phyloP scores from a whole-genome alignment of 2,329 filamentous ascomycete species.

The Fusarium annulatum region DNA sequence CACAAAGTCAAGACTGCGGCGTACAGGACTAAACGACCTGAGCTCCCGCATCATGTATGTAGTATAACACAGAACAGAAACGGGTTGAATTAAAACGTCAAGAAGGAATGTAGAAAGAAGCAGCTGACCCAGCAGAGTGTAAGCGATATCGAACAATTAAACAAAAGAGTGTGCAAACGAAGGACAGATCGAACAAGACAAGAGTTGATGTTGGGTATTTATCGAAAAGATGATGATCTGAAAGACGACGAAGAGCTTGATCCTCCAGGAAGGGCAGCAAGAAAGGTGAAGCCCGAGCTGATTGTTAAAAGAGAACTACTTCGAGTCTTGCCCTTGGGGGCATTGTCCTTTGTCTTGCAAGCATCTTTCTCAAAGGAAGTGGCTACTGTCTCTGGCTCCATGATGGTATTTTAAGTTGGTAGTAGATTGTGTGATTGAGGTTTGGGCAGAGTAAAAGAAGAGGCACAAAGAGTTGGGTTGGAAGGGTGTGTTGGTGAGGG shows the following conservation, averaged over 20 bases:
- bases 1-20: constrained; percentile 32
- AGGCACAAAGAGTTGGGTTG: constrained; percentile 26
- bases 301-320: constrained; percentile 44
- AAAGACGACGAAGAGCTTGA: constrained; percentile 36
- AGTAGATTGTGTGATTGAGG: background rate
- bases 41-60: constrained; percentile 29
- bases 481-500: constrained; percentile 23
- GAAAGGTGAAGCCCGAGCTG: constrained; percentile 45
- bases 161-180: constrained; percentile 32
- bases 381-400: constrained; percentile 40
- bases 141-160: constrained; percentile 2
- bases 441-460: constrained; percentile 5
- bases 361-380: constrained; percentile 44
- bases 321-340: constrained; percentile 37
- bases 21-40: constrained; percentile 22
- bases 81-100: background rate
- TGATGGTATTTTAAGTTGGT: constrained; percentile 16
- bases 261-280: constrained; percentile 42
- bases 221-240: constrained; percentile 44
- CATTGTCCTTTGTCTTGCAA: constrained; percentile 41
- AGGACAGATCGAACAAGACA: constrained; percentile 18
- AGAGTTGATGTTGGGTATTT: constrained; percentile 18
- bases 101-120: background rate
- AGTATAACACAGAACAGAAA: constrained; percentile 2
- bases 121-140: background rate